These are phyloP conservation scores for Asclepias syriaca DNA, from an alignment of 257 asterid genomes.

Conservation along the genomic window DNA sequence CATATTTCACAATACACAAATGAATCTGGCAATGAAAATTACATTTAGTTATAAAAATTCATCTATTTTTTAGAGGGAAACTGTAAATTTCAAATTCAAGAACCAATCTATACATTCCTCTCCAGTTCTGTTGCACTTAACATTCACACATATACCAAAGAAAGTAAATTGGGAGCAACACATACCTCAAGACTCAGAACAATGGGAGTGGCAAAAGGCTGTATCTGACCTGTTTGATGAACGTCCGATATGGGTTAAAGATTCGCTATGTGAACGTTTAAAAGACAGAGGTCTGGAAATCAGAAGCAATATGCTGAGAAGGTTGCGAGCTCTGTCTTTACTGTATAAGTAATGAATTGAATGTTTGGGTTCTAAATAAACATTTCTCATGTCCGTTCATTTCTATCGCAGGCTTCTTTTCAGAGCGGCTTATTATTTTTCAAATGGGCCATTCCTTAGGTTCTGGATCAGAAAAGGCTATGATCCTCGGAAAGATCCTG, in stretches of 20 bases:
- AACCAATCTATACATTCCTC: conserved; percentile 1
- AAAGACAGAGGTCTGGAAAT: conserved; percentile 49
- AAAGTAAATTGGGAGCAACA: conserved; percentile 80
- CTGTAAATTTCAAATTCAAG: not conserved
- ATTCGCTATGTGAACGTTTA: conserved; percentile 59
- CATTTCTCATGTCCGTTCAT: conserved; percentile 20
- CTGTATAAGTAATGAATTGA: conserved; percentile 3
- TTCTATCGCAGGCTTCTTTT: conserved; percentile 67
- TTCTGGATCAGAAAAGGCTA: conserved; percentile 94
- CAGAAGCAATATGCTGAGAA: conserved; percentile 49
- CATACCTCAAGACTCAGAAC: conserved; percentile 54
- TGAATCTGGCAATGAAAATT: not conserved
- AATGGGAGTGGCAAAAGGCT: conserved; percentile 68
- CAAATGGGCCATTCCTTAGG: conserved; percentile 83
- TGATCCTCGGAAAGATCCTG: conserved; percentile 95
- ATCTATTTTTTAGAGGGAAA: not conserved
- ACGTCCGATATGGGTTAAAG: conserved; percentile 82
- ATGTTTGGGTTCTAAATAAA: conserved; percentile 6
- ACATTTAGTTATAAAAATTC: not conserved
- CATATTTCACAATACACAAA: not conserved
- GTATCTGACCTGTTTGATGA: conserved; percentile 79
- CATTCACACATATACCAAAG: conserved; percentile 89
- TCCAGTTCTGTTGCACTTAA: conserved; percentile 47
- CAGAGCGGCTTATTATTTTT: conserved; percentile 80
- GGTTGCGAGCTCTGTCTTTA: conserved; percentile 36